These are phyloP conservation scores for Clohesyomyces aquaticus DNA, from an alignment of 495 filamentous ascomycete species.

Conservation along the genomic window DNA sequence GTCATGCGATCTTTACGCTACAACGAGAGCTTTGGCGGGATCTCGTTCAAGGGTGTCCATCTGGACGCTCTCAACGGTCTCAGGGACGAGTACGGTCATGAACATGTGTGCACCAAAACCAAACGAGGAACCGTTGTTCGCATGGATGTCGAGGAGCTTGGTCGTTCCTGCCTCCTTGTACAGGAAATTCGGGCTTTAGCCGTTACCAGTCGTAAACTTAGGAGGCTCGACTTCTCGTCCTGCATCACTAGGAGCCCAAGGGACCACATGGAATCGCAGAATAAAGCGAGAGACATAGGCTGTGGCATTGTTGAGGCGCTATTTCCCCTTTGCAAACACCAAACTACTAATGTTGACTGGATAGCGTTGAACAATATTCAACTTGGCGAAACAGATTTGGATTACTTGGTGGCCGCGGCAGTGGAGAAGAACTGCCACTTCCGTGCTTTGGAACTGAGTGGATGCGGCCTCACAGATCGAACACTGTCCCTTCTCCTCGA, in stretches of 20 bases:
- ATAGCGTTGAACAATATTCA: constrained; percentile 81
- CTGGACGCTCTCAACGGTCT: constrained; percentile 69
- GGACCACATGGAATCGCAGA: constrained; percentile 53
- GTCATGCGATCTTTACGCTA: constrained; percentile 86
- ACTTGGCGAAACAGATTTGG: constrained; percentile 79
- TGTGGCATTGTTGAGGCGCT: constrained; percentile 81
- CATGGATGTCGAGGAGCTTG: constrained; percentile 63
- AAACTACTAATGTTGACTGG: constrained; percentile 78
- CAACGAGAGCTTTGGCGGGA: constrained; percentile 83
- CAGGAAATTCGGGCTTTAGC: constrained; percentile 76
- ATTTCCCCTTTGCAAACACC: constrained; percentile 72
- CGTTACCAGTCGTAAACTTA: constrained; percentile 63
- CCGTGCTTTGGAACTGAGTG: constrained; percentile 78
- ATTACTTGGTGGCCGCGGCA: constrained; percentile 70
- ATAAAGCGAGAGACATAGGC: constrained; percentile 63
- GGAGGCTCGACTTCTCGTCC: constrained; percentile 67
- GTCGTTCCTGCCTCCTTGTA: constrained; percentile 64
- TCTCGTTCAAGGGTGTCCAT: constrained; percentile 79
- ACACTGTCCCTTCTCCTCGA: constrained; percentile 61
- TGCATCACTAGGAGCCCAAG: constrained; percentile 58
- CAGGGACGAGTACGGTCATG: constrained; percentile 62
- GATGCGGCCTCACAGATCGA: constrained; percentile 70
- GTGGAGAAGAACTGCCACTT: constrained; percentile 67
- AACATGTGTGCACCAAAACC: constrained; percentile 62
- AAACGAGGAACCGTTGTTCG: constrained; percentile 61